These are phyloP conservation scores for Termitomyces sp. DNA, from an alignment of 768 basidiomycete species.

Conservation along the genomic window DNA sequence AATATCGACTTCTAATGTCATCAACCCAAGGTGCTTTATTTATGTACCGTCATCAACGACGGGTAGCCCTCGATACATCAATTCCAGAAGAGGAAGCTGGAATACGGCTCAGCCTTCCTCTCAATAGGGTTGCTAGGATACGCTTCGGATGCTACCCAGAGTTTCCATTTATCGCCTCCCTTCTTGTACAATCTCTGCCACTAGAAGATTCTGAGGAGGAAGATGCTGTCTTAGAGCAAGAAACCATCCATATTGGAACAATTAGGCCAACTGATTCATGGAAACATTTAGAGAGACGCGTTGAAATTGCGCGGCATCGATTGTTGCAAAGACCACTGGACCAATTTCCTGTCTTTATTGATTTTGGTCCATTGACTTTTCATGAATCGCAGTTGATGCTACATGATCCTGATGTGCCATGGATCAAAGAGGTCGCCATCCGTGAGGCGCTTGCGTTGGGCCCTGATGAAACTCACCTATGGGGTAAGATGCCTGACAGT, in stretches of 20 bases:
- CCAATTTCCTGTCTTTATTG: conserved; percentile 32
- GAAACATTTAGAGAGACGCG: conserved; percentile 24
- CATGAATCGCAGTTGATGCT: conserved; percentile 19
- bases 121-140: conserved; percentile 32
- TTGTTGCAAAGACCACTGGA: conserved; percentile 9
- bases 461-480: conserved; percentile 27
- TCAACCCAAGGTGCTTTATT: conserved; percentile 40
- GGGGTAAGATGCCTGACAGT: conserved; percentile 25
- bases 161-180: conserved; percentile 24
- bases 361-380: conserved; percentile 40
- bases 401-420: conserved; percentile 10
- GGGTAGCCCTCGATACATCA: conserved; percentile 27
- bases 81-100: conserved; percentile 31
- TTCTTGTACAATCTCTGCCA: conserved; percentile 21
- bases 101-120: conserved; percentile 44
- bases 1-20: neutral
- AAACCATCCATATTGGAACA: conserved; percentile 29
- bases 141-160: conserved; percentile 22
- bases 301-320: conserved; percentile 27
- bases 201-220: conserved; percentile 20
- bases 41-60: conserved; percentile 41
- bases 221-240: conserved; percentile 19
- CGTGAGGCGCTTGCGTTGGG: conserved; percentile 29
- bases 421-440: conserved; percentile 27
- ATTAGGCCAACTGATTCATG: conserved; percentile 23